Conservation (phyloP, 257 asterid species). For the Solanum commersonii region DNA sequence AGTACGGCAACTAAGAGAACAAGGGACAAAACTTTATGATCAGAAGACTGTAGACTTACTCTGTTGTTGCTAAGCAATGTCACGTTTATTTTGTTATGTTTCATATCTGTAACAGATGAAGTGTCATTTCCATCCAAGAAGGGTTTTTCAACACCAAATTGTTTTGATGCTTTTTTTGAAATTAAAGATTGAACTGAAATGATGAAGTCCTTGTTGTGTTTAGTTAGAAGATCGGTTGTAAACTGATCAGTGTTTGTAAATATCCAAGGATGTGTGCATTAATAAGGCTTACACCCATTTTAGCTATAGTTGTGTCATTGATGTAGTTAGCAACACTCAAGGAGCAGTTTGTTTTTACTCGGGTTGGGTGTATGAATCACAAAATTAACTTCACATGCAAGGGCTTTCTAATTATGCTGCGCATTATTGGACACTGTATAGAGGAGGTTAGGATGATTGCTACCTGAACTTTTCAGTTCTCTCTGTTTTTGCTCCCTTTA, state of each 20-base stretch:
- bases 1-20: neutral
- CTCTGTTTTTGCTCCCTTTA: neutral
- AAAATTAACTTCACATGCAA: neutral
- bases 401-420: neutral
- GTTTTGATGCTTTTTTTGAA: neutral
- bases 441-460: neutral
- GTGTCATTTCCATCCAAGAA: neutral
- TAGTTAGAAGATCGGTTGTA: neutral
- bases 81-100: neutral
- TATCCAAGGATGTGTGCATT: neutral
- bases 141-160: neutral
- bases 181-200: neutral
- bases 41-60: neutral
- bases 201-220: neutral
- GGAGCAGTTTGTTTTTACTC: neutral
- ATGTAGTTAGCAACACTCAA: neutral
- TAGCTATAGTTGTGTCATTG: neutral
- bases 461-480: neutral
- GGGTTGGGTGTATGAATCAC: neutral
- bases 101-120: neutral
- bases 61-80: neutral
- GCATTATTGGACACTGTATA: neutral
- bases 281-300: neutral
- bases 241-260: neutral
- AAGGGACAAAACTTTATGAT: neutral